A percentile compares a stretch with the other conserved stretches of the same genome.
Evolutionary conservation across 768 basidiomycete species (phyloP).

Genomic region (Goffeauzyma gilvescens): DNA sequence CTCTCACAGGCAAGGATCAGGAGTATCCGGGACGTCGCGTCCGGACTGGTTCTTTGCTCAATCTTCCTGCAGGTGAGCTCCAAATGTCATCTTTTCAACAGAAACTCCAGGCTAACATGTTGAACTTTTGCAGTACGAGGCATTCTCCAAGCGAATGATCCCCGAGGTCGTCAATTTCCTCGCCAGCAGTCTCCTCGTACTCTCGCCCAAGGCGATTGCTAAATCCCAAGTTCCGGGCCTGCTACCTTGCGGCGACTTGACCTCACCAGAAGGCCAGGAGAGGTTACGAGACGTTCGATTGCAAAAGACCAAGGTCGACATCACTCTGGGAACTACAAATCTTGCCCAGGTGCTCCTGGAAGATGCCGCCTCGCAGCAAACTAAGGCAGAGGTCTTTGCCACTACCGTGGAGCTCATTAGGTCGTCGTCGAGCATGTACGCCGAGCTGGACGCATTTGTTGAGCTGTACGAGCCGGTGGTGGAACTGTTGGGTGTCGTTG

Average conservation of each 20-base stretch:
- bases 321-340: no score
- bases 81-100: no score
- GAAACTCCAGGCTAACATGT: no score
- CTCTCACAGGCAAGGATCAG: constrained; percentile 67
- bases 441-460: constrained; percentile 48
- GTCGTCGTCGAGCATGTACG: constrained; percentile 60
- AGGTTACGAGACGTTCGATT: no score
- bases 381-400: constrained; percentile 53
- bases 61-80: constrained; percentile 41
- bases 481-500: constrained; percentile 42
- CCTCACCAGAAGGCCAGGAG: no score
- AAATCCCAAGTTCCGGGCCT: constrained; percentile 42
- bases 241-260: constrained; percentile 49
- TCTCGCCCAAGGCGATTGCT: constrained; percentile 52
- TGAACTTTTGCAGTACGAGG: constrained; percentile 47
- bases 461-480: constrained; percentile 61
- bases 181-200: constrained; percentile 48
- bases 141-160: constrained; percentile 61
- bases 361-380: constrained; percentile 38
- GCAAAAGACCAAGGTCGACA: no score
- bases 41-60: constrained; percentile 75
- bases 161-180: constrained; percentile 80
- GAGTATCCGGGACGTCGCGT: constrained; percentile 51
- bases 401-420: constrained; percentile 49
- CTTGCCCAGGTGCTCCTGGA: no score